phyloP scores from a whole-genome alignment of 2,329 filamentous ascomycete species.

The Aspergillus pseudonomiae region DNA sequence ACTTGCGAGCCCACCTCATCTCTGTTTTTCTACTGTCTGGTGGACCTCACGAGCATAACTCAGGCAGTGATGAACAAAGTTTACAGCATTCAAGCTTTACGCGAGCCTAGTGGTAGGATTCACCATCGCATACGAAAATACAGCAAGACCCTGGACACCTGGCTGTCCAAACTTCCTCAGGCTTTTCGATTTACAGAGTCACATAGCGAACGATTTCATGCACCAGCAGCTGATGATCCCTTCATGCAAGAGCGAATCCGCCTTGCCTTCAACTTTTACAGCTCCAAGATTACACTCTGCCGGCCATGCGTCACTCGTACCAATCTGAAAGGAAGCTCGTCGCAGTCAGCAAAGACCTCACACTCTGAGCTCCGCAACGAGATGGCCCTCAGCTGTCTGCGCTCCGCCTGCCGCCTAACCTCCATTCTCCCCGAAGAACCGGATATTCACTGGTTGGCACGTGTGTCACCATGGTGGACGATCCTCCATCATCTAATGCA shows the following conservation, averaged over 20 bases:
- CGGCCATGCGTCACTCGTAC: slow-evolving; percentile 45
- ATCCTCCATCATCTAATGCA: slow-evolving; percentile 50
- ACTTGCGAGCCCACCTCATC: slow-evolving; percentile 33
- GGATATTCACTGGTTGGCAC: slow-evolving; percentile 37
- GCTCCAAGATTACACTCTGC: slow-evolving; percentile 43
- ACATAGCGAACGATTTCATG: slow-evolving; percentile 23
- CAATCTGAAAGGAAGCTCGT: slow-evolving; percentile 18
- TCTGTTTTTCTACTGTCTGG: slow-evolving; percentile 42
- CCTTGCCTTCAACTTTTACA: slow-evolving; percentile 47
- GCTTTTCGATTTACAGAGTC: slow-evolving; percentile 38
- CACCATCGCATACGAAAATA: slow-evolving; percentile 40
- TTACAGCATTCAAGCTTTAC: slow-evolving; percentile 43
- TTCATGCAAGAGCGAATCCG: slow-evolving; percentile 35
- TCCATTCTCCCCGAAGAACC: slow-evolving; percentile 41
- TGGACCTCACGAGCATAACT: slow-evolving; percentile 41
- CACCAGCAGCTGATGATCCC: slow-evolving; percentile 17
- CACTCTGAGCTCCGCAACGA: slow-evolving; percentile 18
- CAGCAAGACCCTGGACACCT: slow-evolving; percentile 34
- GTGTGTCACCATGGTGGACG: slow-evolving; percentile 45
- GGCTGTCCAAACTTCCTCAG: slow-evolving; percentile 37
- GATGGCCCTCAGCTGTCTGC: slow-evolving; percentile 41
- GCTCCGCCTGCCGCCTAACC: slow-evolving; percentile 41
- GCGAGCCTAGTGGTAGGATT: slow-evolving; percentile 32
- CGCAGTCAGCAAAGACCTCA: neutral
- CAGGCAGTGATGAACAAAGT: slow-evolving; percentile 42